These are phyloP conservation scores for Diaporthe destruens DNA, from an alignment of 2,329 filamentous ascomycete genomes.

Conservation along the genomic window DNA sequence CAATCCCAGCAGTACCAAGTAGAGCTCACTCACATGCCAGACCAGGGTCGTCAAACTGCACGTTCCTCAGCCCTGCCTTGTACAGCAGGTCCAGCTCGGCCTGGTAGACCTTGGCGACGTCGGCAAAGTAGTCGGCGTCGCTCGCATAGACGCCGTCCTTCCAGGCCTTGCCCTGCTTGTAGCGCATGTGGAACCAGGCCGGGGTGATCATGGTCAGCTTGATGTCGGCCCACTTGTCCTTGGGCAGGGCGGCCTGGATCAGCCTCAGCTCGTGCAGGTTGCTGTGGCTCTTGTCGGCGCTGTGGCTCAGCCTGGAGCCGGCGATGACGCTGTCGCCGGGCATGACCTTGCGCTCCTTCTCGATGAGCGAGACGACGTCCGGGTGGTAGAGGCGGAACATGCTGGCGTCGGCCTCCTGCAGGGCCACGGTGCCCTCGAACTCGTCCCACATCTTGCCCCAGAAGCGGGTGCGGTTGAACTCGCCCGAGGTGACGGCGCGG, in stretches of 20 bases:
- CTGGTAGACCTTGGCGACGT: conserved; percentile 75
- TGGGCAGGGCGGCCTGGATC: conserved; percentile 60
- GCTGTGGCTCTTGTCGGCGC: conserved; percentile 55
- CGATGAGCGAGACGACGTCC: conserved; percentile 66
- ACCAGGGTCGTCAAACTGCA: conserved; percentile 77
- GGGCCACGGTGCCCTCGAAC: conserved; percentile 61
- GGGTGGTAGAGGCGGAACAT: conserved; percentile 69
- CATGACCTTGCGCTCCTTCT: conserved; percentile 66
- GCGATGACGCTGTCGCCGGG: conserved; percentile 68
- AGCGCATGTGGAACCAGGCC: conserved; percentile 66
- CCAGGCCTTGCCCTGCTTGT: conserved; percentile 69
- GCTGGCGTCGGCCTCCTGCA: conserved; percentile 63
- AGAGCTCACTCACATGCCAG: conserved; percentile 68
- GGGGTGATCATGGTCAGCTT: conserved; percentile 68
- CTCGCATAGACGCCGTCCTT: conserved; percentile 67
- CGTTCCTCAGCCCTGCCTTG: conserved; percentile 71
- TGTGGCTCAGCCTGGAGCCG: conserved; percentile 59
- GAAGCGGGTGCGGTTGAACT: conserved; percentile 70
- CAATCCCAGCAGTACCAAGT: neutral
- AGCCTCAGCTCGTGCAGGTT: conserved; percentile 65
- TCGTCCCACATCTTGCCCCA: conserved; percentile 68
- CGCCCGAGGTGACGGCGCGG: conserved; percentile 77
- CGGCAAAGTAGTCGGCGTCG: conserved; percentile 73
- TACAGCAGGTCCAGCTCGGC: conserved; percentile 72
- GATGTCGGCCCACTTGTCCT: conserved; percentile 63